Evolutionary conservation across 495 filamentous ascomycete species (phyloP).

Genomic region (Elasticomyces elasticus): DNA sequence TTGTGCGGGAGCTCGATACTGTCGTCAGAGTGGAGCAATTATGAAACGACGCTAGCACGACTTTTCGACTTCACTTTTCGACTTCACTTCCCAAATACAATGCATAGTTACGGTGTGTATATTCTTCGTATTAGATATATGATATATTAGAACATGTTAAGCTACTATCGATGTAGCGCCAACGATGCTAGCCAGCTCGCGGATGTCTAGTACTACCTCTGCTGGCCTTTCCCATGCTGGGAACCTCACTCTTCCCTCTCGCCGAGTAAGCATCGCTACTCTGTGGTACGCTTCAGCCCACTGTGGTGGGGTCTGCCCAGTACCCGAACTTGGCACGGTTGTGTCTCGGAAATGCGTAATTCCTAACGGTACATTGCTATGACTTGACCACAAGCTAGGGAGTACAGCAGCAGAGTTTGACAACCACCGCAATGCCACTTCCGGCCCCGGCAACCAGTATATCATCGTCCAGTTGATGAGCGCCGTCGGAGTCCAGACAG

Average conservation of each 20-base stretch:
- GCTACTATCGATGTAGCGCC: not conserved
- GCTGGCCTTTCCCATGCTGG: constrained; percentile 32
- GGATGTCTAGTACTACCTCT: constrained; percentile 28
- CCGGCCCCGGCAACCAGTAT: constrained; percentile 34
- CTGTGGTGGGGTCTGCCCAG: constrained; percentile 17
- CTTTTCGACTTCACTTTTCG: too few species aligned
- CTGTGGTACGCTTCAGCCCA: constrained; percentile 25
- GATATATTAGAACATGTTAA: too few species aligned
- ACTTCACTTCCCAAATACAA: too few species aligned
- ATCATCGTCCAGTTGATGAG: constrained; percentile 35
- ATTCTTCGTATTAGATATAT: too few species aligned
- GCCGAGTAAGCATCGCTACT: constrained; percentile 27
- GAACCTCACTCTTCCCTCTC: constrained; percentile 25
- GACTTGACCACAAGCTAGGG: constrained; percentile 16
- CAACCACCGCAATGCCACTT: constrained; percentile 30
- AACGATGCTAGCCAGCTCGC: constrained; percentile 23
- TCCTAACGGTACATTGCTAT: constrained; percentile 27
- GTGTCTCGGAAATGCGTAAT: constrained; percentile 27
- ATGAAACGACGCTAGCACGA: too few species aligned
- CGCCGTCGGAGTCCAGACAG: constrained; percentile 29
- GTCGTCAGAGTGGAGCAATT: too few species aligned
- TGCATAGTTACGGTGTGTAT: too few species aligned
- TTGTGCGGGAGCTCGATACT: too few species aligned
- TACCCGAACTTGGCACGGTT: constrained; percentile 3
- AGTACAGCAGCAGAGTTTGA: constrained; percentile 9